These are phyloP conservation scores for Annona squamosa DNA, from an alignment of 164 flowering plant species.

Conservation along the genomic window DNA sequence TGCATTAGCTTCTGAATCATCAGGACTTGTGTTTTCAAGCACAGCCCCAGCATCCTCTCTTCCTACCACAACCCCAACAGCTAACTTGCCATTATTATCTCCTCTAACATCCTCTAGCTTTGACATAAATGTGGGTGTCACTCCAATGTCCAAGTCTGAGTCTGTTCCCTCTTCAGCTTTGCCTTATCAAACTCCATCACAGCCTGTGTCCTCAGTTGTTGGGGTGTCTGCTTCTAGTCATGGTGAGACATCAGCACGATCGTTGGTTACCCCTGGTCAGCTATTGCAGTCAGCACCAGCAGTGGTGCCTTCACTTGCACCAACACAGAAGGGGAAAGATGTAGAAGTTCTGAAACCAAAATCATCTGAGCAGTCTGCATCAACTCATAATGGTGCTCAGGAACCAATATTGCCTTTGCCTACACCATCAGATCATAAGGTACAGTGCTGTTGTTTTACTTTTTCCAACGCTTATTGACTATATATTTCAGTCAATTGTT, in stretches of 20 bases:
- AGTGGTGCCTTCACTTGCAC: slow-evolving; percentile 28
- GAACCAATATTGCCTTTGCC: slow-evolving; percentile 70
- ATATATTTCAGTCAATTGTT: no score
- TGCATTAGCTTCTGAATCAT: slow-evolving; percentile 33
- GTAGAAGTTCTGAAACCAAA: slow-evolving; percentile 59
- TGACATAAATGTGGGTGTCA: slow-evolving; percentile 29
- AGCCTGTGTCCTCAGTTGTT: slow-evolving; percentile 25
- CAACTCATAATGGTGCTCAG: slow-evolving; percentile 34
- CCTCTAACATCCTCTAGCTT: slow-evolving; percentile 25
- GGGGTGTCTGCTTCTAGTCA: slow-evolving; percentile 33
- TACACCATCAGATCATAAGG: slow-evolving; percentile 42
- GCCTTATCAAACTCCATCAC: slow-evolving; percentile 36
- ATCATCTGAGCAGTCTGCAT: slow-evolving; percentile 24
- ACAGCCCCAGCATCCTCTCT: slow-evolving; percentile 37
- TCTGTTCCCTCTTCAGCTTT: slow-evolving; percentile 25
- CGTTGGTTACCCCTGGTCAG: slow-evolving; percentile 66
- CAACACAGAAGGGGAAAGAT: slow-evolving; percentile 44
- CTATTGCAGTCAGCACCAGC: slow-evolving; percentile 49
- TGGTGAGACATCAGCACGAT: slow-evolving; percentile 35
- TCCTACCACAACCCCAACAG: slow-evolving; percentile 23
- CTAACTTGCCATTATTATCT: slow-evolving; percentile 35
- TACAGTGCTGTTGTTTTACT: slow-evolving; percentile 9
- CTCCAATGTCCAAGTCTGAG: slow-evolving; percentile 42
- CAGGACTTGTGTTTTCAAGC: slow-evolving; percentile 26
- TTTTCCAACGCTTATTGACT: no score